Evolutionary conservation across 192 early-diverging fungal species (phyloP).

Genomic region (Mortierella claussenii): DNA sequence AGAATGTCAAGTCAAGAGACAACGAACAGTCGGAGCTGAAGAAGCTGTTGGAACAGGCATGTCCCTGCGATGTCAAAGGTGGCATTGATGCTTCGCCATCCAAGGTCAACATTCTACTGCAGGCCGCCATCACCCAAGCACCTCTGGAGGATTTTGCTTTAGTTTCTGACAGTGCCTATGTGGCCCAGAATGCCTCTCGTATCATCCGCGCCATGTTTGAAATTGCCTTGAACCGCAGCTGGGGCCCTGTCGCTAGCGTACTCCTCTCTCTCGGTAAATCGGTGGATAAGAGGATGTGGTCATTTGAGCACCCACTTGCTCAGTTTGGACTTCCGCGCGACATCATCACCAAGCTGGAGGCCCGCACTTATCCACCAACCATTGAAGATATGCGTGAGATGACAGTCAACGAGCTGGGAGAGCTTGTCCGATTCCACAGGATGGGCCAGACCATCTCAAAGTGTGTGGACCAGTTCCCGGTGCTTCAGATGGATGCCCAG

Average conservation of each 20-base stretch:
- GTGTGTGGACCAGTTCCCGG: slow-evolving; percentile 89
- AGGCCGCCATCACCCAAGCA: slow-evolving; percentile 83
- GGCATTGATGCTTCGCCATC: slow-evolving; percentile 83
- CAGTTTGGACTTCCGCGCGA: slow-evolving; percentile 85
- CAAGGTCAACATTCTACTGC: slow-evolving; percentile 96
- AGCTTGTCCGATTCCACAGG: slow-evolving; percentile 81
- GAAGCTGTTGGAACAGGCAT: slow-evolving; percentile 71
- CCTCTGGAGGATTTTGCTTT: slow-evolving; percentile 93
- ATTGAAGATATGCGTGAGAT: slow-evolving; percentile 87
- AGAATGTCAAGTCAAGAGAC: slow-evolving; percentile 91
- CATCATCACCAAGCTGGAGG: slow-evolving; percentile 80
- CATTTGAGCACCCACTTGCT: slow-evolving; percentile 86
- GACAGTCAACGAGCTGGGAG: slow-evolving; percentile 85
- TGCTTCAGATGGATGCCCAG: slow-evolving; percentile 79
- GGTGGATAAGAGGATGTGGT: slow-evolving; percentile 92
- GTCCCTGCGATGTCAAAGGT: slow-evolving; percentile 92
- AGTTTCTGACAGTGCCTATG: slow-evolving; percentile 92
- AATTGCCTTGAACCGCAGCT: slow-evolving; percentile 89
- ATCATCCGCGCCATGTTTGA: slow-evolving; percentile 97
- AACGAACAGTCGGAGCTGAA: slow-evolving; percentile 87
- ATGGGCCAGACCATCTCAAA: slow-evolving; percentile 80
- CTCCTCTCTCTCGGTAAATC: slow-evolving; percentile 88
- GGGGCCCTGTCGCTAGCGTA: slow-evolving; percentile 84
- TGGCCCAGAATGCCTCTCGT: slow-evolving; percentile 93
- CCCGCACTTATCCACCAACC: slow-evolving; percentile 52